Evolutionary conservation across 495 filamentous ascomycete species (phyloP).

Genomic region (Aspergillus bridgeri): DNA sequence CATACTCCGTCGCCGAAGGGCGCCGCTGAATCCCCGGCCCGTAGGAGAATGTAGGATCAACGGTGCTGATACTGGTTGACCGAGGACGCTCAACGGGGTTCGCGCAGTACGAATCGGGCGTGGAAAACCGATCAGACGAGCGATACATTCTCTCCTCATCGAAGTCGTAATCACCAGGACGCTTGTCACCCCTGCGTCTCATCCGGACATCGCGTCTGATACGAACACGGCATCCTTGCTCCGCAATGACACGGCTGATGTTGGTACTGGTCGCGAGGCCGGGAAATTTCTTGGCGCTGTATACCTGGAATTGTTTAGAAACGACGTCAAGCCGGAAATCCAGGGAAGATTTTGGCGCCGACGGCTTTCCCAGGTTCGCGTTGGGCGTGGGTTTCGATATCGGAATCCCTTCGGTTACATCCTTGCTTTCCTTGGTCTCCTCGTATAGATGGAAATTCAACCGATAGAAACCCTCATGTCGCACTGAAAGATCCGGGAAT

Average conservation of each 20-base stretch:
- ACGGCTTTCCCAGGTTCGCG: conserved; percentile 26
- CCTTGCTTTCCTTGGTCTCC: conserved; percentile 76
- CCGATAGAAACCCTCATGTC: conserved; percentile 89
- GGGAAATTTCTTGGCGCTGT: conserved; percentile 98
- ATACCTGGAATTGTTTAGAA: conserved; percentile 82
- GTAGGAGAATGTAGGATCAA: conserved; percentile 42
- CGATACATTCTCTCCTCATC: conserved; percentile 64
- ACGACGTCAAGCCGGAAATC: conserved; percentile 87
- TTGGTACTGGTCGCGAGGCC: conserved; percentile 87
- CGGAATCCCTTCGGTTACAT: conserved; percentile 52
- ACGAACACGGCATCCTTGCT: conserved; percentile 95
- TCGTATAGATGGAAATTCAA: conserved; percentile 92
- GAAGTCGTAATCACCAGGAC: conserved; percentile 58
- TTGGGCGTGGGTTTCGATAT: conserved; percentile 23
- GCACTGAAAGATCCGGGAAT: conserved; percentile 94
- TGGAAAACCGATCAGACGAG: conserved; percentile 56
- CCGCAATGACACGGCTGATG: conserved; percentile 85
- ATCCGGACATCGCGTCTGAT: conserved; percentile 97
- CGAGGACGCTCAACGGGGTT: conserved; percentile 56
- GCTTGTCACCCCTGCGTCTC: conserved; percentile 80
- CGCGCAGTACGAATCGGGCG: conserved; percentile 46
- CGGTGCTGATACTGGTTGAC: conserved; percentile 70
- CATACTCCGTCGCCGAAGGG: conserved; percentile 54
- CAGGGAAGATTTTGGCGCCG: conserved; percentile 39
- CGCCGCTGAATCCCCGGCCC: conserved; percentile 43